Base-by-base conservation (phyloP, 2,329 filamentous ascomycete genomes). In the Geosmithia morbida region DNA sequence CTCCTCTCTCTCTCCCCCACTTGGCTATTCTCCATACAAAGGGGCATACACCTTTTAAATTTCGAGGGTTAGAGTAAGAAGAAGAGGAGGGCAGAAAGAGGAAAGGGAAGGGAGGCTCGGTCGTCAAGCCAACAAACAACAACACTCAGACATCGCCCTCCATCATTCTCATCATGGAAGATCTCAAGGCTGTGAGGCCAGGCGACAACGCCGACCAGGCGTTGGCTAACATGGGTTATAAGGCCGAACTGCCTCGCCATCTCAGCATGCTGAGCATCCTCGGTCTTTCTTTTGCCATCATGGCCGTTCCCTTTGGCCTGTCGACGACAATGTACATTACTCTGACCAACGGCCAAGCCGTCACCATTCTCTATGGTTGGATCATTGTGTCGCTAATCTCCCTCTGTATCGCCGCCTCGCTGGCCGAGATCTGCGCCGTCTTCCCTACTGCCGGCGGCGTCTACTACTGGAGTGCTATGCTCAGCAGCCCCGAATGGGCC, bases 311-410 rank as follows among this genome's bases (percentile, higher is more conserved):
- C 52, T 73, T 69, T 16, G 71, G 70, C 20, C 62, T 73, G 43
- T 67, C 69, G 26, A 70, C 70, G 16, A 72, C 68, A 10, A 61
- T 74, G 48, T 64, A 63, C 51, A 62, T 72, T 46, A 67, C 68
- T 30, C 67, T 90, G 45, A 80, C 82, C n/a, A 83, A 78, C 47
- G 85, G 85, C 46, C 84, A 85, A 1, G 74, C 81, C 33, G 79
- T 77, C n/a, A 75, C 80, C 50, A 77, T 88, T 40, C 73, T 89
- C 50, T 90, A 83, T 81, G 85, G 85, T 20, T 68, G 82, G 63
- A 48, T 64, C 30, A 69, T 77, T 17, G 75, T 79, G 29, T 77
- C 80, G 43, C 58, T 85, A 51, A 86, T 84, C 65, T 87, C 85
- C 52, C 57, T 87, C 43, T 85, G 79, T 57, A 73, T 87, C 51